Evolutionary conservation across 371 early-diverging fungal genomes (phyloP), one percentile per base, ranked within the genome.

Genomic region (Apophysomyces trapeziformis): DNA sequence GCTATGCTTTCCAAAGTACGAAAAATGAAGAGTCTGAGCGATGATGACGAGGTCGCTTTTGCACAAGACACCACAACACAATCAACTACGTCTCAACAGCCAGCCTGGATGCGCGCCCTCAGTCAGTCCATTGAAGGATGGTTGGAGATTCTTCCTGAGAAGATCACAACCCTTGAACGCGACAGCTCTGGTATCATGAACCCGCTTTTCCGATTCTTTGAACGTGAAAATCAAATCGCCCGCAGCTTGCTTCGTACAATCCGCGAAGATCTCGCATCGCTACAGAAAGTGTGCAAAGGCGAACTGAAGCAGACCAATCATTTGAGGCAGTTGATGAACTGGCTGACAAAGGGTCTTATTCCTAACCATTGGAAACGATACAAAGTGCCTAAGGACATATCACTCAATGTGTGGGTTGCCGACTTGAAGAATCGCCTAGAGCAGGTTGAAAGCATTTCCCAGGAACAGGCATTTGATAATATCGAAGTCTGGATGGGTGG

Each of bases 281-380:
- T 96, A 56, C 79, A 79, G 57, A 74, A 79, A 60, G 87, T 92
- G 56, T 93, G 93, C 72, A 77, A 71, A 8, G 95, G 95, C 60
- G 85, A 88, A 72, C 68, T 89, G 57, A 93, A 93, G 82, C 93
- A 93, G 70, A 95, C 96, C 1, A 96, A 95, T 74, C 92, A 92
- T 65, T 66, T 92, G 67, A 85, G 95, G 36, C 78, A 85, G 60
- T 76, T 96, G 58, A 76, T 94, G 70, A 74, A 73, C 39, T 85
- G 86, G 76, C 70, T 94, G 61, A 86, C 83, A 58, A 89, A 92
- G 68, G 92, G 93, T 18, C 44, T 78, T n/a, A 86, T 95, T 38
- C 96, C 97, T 4, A 68, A 74, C 18, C 83, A 91, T 61, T 96
- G 97, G 97, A 79, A 76, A 8, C 70, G 77, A 32, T 95, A 95